These are phyloP conservation scores for Elongisporangium prolatum DNA, from an alignment of 352 stramenopile genomes.

Conservation along the genomic window DNA sequence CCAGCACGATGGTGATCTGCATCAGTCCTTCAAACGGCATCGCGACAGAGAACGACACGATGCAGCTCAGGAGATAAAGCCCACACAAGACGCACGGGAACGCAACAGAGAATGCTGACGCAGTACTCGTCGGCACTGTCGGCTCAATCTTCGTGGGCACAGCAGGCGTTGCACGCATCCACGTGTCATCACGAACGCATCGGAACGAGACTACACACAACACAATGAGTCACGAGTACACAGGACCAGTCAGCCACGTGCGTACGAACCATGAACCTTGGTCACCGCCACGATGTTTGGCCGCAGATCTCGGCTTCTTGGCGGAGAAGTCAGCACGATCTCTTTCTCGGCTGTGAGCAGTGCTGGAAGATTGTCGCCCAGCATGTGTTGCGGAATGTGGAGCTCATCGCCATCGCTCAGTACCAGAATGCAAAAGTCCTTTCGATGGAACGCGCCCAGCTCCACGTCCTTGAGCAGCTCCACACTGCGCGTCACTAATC, in stretches of 20 bases:
- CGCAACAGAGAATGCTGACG: conserved; percentile 55
- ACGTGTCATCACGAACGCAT: conserved; percentile 16
- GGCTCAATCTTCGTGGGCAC: background rate
- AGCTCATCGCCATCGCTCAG: conserved; percentile 75
- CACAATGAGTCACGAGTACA: conserved; percentile 1
- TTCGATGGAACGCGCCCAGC: conserved; percentile 43
- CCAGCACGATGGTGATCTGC: conserved; percentile 85
- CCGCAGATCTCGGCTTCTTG: conserved; percentile 35
- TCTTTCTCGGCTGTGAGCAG: conserved; percentile 47
- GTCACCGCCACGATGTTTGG: conserved; percentile 51
- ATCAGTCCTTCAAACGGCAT: conserved; percentile 76
- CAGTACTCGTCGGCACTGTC: conserved; percentile 14
- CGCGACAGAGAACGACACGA: conserved; percentile 69
- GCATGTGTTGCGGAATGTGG: conserved; percentile 41
- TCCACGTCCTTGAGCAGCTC: conserved; percentile 46
- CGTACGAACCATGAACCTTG: conserved; percentile 44
- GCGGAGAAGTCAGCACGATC: conserved; percentile 47
- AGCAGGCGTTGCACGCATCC: background rate
- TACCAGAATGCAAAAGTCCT: conserved; percentile 63
- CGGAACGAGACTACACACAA: conserved; percentile 40
- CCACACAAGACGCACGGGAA: conserved; percentile 64
- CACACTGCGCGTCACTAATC: conserved; percentile 60
- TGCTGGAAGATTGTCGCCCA: conserved; percentile 30
- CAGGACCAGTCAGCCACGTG: background rate
- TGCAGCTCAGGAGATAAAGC: conserved; percentile 71